A percentile compares a stretch with the other conserved stretches of the same genome.
Conservation (phyloP, 495 filamentous ascomycete species). For the Bryoglossum gracile region DNA sequence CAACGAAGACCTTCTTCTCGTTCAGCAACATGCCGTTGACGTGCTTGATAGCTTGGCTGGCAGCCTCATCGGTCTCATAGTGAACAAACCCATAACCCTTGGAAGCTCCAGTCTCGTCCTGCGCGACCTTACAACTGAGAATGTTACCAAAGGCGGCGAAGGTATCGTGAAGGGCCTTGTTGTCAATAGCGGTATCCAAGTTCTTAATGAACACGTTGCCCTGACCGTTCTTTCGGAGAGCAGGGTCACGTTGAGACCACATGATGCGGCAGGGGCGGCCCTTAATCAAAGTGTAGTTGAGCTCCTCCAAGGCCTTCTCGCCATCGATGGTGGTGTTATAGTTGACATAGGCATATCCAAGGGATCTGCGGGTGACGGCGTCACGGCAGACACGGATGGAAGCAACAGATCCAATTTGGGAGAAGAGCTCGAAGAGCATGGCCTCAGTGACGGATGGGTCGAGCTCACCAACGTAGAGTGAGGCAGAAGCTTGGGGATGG, state of each 20-base stretch:
- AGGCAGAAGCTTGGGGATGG: constrained; percentile 81
- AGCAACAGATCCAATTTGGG: constrained; percentile 96
- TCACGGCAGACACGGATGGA: constrained; percentile 99
- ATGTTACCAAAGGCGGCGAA: constrained; percentile 99
- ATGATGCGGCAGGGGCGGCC: constrained; percentile 99
- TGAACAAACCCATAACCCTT: constrained; percentile 99
- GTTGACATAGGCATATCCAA: constrained; percentile 99
- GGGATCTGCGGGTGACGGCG: constrained; percentile 95
- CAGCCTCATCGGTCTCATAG: constrained; percentile 98
- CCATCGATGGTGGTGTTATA: constrained; percentile 97
- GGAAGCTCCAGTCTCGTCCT: constrained; percentile 91
- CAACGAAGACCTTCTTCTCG: constrained; percentile 99
- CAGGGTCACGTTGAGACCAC: constrained; percentile 99
- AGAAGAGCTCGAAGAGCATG: constrained; percentile 99
- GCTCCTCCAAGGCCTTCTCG: constrained; percentile 95
- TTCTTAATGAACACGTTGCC: constrained; percentile 99
- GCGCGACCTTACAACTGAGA: constrained; percentile 97
- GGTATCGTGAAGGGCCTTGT: constrained; percentile 99
- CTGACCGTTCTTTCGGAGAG: constrained; percentile 97
- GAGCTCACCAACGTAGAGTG: constrained; percentile 97
- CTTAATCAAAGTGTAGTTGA: constrained; percentile 99
- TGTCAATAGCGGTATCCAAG: constrained; percentile 95
- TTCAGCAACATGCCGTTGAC: constrained; percentile 99
- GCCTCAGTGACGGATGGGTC: constrained; percentile 97
- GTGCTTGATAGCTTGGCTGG: constrained; percentile 95